Evolutionary conservation across 495 filamentous ascomycete species (phyloP), one percentile per base, ranked within the genome.

Genomic region (Cercophora samala): DNA sequence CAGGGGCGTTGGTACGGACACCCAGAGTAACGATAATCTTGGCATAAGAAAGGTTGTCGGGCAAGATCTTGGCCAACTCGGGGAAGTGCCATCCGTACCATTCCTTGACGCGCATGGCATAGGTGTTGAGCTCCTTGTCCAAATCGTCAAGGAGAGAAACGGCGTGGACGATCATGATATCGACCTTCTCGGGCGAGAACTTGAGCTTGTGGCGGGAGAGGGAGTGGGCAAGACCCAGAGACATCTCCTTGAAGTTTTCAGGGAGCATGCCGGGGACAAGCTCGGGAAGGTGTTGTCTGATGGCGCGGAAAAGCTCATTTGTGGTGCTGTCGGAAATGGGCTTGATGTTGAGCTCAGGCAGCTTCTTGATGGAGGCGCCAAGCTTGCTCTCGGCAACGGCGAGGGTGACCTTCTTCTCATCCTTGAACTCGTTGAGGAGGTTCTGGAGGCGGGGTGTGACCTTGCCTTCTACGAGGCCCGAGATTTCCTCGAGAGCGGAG

Each of bases 41-140:
- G 64, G 95, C 86, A 74, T 97, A 98, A 65, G 96, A 96, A 63
- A 97, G 80, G 79, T 99, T 99, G 85, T 99, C 95, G 77, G 97
- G 96, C 69, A 99, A 85, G 75, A 98, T 97, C 77, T 91, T 91
- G 67, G 90, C 93, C 85, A 99, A 85, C 81, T 99, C 95, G 23
- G 95, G 95, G 83, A 98, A 99, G 81, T 98, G 96, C 95, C 95
- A 99, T 65, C 95, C 95, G 73, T 99, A 99, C 95, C 95, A 99
- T 79, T 99, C 95, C 87, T 97, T 97, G 62, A 97, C 93, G 75
- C 95, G 85, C 95, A 99, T 99, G 70, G 95, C 96, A 73, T 97
- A 97, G 69, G 89, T 94, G 81, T 99, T 99, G 60, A 99, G 82
- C 78, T 99, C 96, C 84, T 99, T 99, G 83, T 99, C 95, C 53